Conservation (phyloP, 305 asterid species). For the Fraxinus paxiana region DNA sequence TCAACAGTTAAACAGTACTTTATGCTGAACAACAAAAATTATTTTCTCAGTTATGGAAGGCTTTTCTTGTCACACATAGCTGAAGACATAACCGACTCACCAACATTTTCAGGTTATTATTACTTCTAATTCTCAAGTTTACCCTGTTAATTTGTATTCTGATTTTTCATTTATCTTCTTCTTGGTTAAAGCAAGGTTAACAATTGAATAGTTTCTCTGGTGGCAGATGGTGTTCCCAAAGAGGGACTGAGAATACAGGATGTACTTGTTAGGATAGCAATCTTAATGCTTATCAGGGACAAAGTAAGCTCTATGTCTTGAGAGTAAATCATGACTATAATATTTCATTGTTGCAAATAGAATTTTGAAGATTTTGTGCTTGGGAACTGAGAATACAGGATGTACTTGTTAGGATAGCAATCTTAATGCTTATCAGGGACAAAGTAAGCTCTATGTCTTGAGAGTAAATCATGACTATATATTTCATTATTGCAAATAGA, state of each 20-base stretch:
- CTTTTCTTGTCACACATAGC: conserved; percentile 74
- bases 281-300: conserved; percentile 65
- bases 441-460: conserved; percentile 50
- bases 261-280: conserved; percentile 85
- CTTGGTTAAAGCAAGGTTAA: conserved; percentile 18
- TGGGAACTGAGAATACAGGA: conserved; percentile 85
- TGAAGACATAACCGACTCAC: conserved; percentile 70
- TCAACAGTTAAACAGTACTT: background rate
- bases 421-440: conserved; percentile 65
- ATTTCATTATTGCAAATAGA: background rate
- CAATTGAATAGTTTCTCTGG: conserved; percentile 20
- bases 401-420: conserved; percentile 85
- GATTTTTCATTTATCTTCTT: conserved; percentile 5
- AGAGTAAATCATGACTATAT: background rate
- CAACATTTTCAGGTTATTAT: conserved; percentile 69
- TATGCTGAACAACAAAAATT: conserved; percentile 16
- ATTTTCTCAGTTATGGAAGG: conserved; percentile 63
- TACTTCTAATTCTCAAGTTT: conserved; percentile 20
- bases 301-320: conserved; percentile 50
- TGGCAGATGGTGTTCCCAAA: conserved; percentile 96
- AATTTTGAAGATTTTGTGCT: background rate
- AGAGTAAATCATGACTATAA: background rate
- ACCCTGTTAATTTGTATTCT: conserved; percentile 17
- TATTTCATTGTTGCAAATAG: background rate
- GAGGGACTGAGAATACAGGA: conserved; percentile 90